Conservation (phyloP, 2,329 filamentous ascomycete genomes). For the Exophiala phaeomuriformis region DNA sequence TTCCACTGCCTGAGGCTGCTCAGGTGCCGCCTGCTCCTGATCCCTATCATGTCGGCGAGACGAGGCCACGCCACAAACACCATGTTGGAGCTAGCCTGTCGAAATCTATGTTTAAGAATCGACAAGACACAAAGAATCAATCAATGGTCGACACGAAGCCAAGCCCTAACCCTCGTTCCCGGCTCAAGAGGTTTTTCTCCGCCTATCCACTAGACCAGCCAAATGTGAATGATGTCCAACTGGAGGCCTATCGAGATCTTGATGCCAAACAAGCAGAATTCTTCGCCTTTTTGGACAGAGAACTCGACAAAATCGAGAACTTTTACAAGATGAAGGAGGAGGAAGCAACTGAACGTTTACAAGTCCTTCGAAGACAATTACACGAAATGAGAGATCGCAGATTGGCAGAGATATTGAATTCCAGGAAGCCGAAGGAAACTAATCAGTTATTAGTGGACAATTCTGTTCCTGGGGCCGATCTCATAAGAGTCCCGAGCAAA, state of each 20-base stretch:
- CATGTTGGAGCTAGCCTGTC: constrained; percentile 13
- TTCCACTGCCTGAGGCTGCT: constrained; percentile 14
- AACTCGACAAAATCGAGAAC: constrained; percentile 82
- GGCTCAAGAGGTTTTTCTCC: constrained; percentile 37
- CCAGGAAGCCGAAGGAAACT: not conserved
- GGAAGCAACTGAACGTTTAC: constrained; percentile 67
- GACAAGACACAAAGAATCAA: constrained; percentile 5
- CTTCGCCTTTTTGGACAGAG: constrained; percentile 71
- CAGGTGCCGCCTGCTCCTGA: constrained; percentile 14
- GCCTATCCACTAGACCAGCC: constrained; percentile 32
- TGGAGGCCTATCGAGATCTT: constrained; percentile 56
- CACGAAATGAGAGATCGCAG: constrained; percentile 87
- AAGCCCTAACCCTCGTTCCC: constrained; percentile 30
- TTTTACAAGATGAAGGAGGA: constrained; percentile 88
- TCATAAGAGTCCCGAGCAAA: constrained; percentile 24
- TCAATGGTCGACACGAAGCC: constrained; percentile 24
- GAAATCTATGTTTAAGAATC: constrained; percentile 15
- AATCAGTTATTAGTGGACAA: not conserved
- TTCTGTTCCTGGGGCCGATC: not conserved
- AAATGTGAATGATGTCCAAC: constrained; percentile 42
- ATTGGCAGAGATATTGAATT: constrained; percentile 57
- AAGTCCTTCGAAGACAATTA: constrained; percentile 69
- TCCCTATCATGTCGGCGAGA: constrained; percentile 20
- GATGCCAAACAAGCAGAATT: constrained; percentile 75
- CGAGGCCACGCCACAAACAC: constrained; percentile 6